A percentile compares a stretch with the other conserved stretches of the same genome.
Conservation (phyloP, 495 filamentous ascomycete species). For the Penicillium macrosclerotiorum region DNA sequence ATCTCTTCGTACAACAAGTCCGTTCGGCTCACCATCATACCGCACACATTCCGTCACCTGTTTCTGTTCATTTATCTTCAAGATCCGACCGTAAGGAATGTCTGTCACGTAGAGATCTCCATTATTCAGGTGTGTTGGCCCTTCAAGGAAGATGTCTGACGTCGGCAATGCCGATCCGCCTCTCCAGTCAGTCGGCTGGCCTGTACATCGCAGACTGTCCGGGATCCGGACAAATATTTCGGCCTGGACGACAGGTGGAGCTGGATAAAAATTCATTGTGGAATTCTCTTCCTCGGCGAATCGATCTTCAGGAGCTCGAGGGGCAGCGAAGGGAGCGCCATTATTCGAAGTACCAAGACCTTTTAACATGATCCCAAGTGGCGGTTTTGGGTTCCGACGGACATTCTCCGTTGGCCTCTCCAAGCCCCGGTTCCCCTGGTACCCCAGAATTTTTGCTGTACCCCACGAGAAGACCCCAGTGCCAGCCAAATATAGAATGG, state of each 20-base stretch:
- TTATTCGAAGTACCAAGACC: background rate
- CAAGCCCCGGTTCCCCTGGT: background rate
- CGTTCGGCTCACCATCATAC: slow-evolving; percentile 30
- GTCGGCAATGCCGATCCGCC: slow-evolving; percentile 15
- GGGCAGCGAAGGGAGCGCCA: too few species aligned
- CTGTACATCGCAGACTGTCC: slow-evolving; percentile 14
- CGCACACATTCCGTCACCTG: slow-evolving; percentile 17
- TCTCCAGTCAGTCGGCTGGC: slow-evolving; percentile 17
- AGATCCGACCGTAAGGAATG: slow-evolving; percentile 28
- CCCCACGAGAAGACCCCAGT: too few species aligned
- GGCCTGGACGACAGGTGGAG: slow-evolving; percentile 19
- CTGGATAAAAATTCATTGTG: slow-evolving; percentile 25
- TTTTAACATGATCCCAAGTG: background rate
- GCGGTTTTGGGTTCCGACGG: background rate
- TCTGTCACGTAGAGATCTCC: slow-evolving; percentile 25
- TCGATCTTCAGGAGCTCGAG: too few species aligned
- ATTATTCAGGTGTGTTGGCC: slow-evolving; percentile 11
- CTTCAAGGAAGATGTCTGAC: slow-evolving; percentile 25
- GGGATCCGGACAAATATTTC: slow-evolving; percentile 19
- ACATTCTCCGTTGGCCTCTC: slow-evolving; percentile 5
- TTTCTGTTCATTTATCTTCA: slow-evolving; percentile 19
- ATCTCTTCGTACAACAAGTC: slow-evolving; percentile 18
- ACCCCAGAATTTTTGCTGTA: background rate
- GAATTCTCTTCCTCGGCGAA: background rate
- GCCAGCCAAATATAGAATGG: background rate